phyloP scores from a whole-genome alignment of 2,329 filamentous ascomycete species.

The Sarocladium kiliense region DNA sequence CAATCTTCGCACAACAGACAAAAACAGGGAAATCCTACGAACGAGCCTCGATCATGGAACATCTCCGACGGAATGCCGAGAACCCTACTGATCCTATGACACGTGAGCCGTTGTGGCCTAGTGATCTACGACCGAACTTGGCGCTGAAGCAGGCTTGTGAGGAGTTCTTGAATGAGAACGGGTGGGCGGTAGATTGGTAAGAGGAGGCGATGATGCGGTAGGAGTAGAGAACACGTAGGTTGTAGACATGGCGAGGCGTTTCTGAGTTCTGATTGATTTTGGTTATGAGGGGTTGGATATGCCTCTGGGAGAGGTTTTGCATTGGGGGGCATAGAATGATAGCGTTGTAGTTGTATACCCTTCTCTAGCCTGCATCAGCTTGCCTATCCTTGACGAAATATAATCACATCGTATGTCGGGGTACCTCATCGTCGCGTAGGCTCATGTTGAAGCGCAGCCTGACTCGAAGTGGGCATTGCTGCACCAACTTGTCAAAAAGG shows the following conservation, averaged over 20 bases:
- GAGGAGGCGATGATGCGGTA: background rate
- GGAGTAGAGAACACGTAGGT: background rate
- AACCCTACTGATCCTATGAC: slow-evolving; percentile 67
- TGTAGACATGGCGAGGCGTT: background rate
- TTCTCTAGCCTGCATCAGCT: too few species aligned
- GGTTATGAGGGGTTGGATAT: too few species aligned
- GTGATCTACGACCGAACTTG: slow-evolving; percentile 76
- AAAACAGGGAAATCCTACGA: slow-evolving; percentile 91
- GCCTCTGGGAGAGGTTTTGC: too few species aligned
- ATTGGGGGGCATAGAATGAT: too few species aligned
- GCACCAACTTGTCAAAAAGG: too few species aligned
- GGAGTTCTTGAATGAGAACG: slow-evolving; percentile 80
- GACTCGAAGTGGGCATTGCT: too few species aligned
- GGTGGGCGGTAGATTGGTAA: slow-evolving; percentile 90
- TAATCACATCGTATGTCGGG: too few species aligned
- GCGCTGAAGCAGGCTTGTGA: slow-evolving; percentile 76
- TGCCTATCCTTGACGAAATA: too few species aligned
- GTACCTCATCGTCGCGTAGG: too few species aligned
- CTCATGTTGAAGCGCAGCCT: too few species aligned
- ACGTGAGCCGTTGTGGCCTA: slow-evolving; percentile 61
- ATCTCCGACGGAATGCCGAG: slow-evolving; percentile 66
- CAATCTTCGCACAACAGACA: slow-evolving; percentile 52
- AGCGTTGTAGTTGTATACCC: too few species aligned
- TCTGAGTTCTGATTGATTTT: too few species aligned
- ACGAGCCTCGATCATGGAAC: slow-evolving; percentile 76